Percentiles rank a stretch among this genome's conserved stretches.
These are phyloP conservation scores for Bauhinia variegata DNA, from an alignment of 306 rosid species.

Conservation along the genomic window DNA sequence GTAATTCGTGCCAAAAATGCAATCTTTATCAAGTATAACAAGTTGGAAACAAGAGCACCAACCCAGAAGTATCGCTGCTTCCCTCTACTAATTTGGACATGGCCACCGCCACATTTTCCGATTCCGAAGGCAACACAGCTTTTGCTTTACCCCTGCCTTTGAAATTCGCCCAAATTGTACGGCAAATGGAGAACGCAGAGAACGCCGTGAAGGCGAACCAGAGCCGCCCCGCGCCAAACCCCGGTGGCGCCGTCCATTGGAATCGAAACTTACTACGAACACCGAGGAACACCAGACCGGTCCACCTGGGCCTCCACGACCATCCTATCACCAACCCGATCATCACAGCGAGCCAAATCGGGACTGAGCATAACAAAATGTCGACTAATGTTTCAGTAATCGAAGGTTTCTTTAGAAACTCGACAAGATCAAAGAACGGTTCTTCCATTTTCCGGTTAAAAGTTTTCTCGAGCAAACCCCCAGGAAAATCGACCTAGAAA, in stretches of 20 bases:
- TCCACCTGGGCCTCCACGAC: constrained; percentile 99
- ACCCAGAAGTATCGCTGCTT: constrained; percentile 25
- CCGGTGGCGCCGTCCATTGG: constrained; percentile 95
- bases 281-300: constrained; percentile 84
- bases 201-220: constrained; percentile 95
- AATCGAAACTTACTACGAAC: constrained; percentile 81
- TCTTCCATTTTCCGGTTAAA: constrained; percentile 61
- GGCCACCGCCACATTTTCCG: constrained; percentile 7
- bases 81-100: constrained; percentile 3
- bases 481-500: background rate
- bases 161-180: constrained; percentile 74
- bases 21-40: background rate
- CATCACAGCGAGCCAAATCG: constrained; percentile 98
- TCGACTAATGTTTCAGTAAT: constrained; percentile 91
- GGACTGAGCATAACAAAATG: constrained; percentile 89
- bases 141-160: constrained; percentile 47
- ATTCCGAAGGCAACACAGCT: constrained; percentile 35
- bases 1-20: background rate
- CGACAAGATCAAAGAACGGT: constrained; percentile 68
- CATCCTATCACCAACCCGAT: constrained; percentile 89
- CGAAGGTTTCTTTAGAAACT: constrained; percentile 75
- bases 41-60: constrained; percentile 14
- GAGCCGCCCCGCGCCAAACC: constrained; percentile 89
- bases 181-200: constrained; percentile 85
- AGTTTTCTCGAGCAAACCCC: constrained; percentile 10